Base-by-base conservation (phyloP, 2,329 filamentous ascomycete genomes). In the Emergomyces orientalis region DNA sequence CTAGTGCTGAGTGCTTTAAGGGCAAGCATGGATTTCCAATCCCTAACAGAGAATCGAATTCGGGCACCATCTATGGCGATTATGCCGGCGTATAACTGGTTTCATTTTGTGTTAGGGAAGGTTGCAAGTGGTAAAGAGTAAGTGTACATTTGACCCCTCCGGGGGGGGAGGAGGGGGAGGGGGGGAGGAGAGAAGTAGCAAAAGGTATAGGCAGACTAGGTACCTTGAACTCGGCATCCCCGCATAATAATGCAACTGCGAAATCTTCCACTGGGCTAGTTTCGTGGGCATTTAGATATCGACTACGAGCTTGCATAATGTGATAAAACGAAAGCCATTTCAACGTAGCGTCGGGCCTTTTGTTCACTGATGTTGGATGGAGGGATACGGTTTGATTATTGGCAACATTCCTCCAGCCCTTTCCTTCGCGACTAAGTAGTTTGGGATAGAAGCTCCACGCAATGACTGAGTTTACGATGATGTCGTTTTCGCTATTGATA, bases 401-500 rank as follows among this genome's bases (percentile, higher is more conserved):
- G 60, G 89, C 86, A 64, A 97, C 86, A 68, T 97, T 97, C 62
- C 92, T 87, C 81, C 92, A 89, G 14, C 90, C 91, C 77, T 91
- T 95, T 59, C 85, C 86, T 70, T 97, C 92, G 62, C 89, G 86
- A 32, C 88, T 85, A 3, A 97, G 82, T 19, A 99, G 83, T 70
- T 96, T 97, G 0, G 94, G 94, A 71, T 99, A 97, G 78, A 99
- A 96, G 60, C 90, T 92, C 85, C 90, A 96, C 0, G 91, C 89
- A 68, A 97, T 89, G 51, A 97, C 89, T 0, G 91, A 89, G 64
- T 87, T 85, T 6, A 91, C 82, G 30, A 97, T 81, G 0, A 87
- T 70, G 68, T 99, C 92, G 65, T 95, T 93, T 62, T 87, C 83
- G 66, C 89, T 91, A 71, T 94, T 88, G 37, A 81, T 75, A 69